phyloP scores from a whole-genome alignment of 441 rosid species.

The Breynia disticha region DNA sequence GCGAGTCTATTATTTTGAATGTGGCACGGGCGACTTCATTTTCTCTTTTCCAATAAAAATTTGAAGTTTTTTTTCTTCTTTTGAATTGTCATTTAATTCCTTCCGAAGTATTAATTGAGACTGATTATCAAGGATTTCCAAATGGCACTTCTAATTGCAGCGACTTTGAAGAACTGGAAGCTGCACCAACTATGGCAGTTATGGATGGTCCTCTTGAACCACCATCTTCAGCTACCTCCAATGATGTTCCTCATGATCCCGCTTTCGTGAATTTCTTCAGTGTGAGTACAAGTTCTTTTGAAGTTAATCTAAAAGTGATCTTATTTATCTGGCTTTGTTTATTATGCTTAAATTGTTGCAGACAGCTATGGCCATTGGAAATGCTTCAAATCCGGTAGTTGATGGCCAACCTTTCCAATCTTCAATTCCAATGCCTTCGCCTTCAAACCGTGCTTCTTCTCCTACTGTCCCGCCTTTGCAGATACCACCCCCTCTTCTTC shows the following conservation, averaged over 20 bases:
- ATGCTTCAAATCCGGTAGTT: slow-evolving; percentile 28
- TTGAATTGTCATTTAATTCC: not conserved
- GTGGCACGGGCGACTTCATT: no score
- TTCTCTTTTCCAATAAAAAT: no score
- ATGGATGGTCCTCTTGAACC: slow-evolving; percentile 89
- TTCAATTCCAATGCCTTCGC: slow-evolving; percentile 30
- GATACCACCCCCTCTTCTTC: slow-evolving; percentile 30
- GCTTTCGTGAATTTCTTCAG: slow-evolving; percentile 77
- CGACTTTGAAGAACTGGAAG: slow-evolving; percentile 92
- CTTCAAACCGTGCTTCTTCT: slow-evolving; percentile 34
- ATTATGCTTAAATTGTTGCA: slow-evolving; percentile 29
- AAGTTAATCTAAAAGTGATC: no score
- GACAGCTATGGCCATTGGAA: slow-evolving; percentile 53
- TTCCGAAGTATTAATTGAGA: not conserved
- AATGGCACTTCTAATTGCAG: slow-evolving; percentile 25
- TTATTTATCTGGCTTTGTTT: not conserved
- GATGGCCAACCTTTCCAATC: slow-evolving; percentile 41
- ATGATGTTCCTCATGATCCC: slow-evolving; percentile 62
- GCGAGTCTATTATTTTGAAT: no score
- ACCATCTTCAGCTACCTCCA: slow-evolving; percentile 33
- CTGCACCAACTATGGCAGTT: slow-evolving; percentile 72
- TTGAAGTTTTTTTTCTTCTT: no score
- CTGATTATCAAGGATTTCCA: not conserved
- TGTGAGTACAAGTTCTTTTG: slow-evolving; percentile 42
- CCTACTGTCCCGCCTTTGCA: slow-evolving; percentile 38